phyloP scores from a whole-genome alignment of 179 eudicot genomes.

The Drosera spatulata region DNA sequence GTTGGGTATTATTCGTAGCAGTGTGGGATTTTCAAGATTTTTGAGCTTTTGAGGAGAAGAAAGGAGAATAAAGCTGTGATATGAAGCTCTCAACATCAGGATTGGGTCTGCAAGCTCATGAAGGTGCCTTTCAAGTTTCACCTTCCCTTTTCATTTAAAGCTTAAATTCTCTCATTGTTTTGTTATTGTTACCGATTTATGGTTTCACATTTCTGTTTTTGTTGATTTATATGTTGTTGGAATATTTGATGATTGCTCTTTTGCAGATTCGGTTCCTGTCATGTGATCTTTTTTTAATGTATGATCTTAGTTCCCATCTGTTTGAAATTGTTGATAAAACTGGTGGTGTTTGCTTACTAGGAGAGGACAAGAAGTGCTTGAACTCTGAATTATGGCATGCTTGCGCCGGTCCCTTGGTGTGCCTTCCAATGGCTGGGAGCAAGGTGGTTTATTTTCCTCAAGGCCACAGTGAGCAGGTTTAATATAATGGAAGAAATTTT shows the following conservation, averaged over 20 bases:
- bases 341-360: too few relatives aligned
- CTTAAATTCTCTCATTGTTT: not conserved
- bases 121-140: conserved; percentile 36
- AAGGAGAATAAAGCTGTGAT: conserved; percentile 15
- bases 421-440: too few relatives aligned
- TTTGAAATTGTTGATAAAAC: conserved; percentile 2
- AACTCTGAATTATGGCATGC: too few relatives aligned
- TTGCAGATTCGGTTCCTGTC: not conserved
- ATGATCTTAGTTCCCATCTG: not conserved
- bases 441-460: too few relatives aligned
- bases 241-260: not conserved
- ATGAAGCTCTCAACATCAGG: conserved; percentile 99
- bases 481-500: too few relatives aligned
- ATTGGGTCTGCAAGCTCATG: conserved; percentile 64
- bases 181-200: too few relatives aligned
- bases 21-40: conserved; percentile 19
- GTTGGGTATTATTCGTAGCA: conserved; percentile 10
- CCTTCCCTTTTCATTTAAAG: too few relatives aligned
- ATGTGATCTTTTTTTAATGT: too few relatives aligned
- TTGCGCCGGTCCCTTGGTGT: too few relatives aligned
- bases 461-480: too few relatives aligned
- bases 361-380: too few relatives aligned
- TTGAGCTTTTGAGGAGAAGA: conserved; percentile 19
- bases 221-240: not conserved
- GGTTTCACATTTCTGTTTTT: not conserved